Evolutionary conservation across 1,284 basidiomycete species (phyloP), one percentile per base, ranked within the genome.

Genomic region (Thelephora terrestris): DNA sequence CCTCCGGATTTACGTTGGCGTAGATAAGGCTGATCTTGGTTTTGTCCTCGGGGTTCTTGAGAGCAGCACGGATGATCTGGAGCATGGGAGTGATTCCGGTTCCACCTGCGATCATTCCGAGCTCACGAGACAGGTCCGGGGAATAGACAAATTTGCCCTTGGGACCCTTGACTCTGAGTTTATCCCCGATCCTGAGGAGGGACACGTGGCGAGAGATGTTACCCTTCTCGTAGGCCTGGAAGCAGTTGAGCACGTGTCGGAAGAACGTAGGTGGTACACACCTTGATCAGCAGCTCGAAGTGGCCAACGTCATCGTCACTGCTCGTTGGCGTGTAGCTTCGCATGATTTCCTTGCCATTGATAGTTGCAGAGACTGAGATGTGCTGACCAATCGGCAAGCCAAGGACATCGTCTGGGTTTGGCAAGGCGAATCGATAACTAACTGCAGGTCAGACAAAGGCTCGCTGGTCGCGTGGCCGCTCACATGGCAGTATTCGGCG

Each of bases 1-100:
- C 91, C 52, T 85, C 83, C 57, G 78, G 66, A 73, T 84, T 82
- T 63, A 97, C 92, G 68, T 99, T 99, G 57, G 96, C 95, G 68
- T 98, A 99, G 64, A 99, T 90, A 57, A 99, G 78, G 53, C 71
- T 78, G 58, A 93, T 68, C 61, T 78, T 79, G 29, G 95, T 98
- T 56, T 68, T 74, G 75, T 98, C 95, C 43, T 68, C 63, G 6
- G 88, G 81, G 71, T 95, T 90, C 68, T 90, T 87, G 61, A 95
- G 77, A 9, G 82, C 81, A 23, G 92, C 88, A 53, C 85, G 81
- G 68, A 98, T 86, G 71, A 99, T 91, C 68, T 98, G 96, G 58
- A 94, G 82, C 92, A 96, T 95, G 57, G 95, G 95, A 0, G 96
- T 97, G 64, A 99, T 95, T 54, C 95, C 95, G 4, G 95, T 89